These are phyloP conservation scores for Solanum sejunctum DNA, from an alignment of 257 asterid genomes.

Conservation along the genomic window DNA sequence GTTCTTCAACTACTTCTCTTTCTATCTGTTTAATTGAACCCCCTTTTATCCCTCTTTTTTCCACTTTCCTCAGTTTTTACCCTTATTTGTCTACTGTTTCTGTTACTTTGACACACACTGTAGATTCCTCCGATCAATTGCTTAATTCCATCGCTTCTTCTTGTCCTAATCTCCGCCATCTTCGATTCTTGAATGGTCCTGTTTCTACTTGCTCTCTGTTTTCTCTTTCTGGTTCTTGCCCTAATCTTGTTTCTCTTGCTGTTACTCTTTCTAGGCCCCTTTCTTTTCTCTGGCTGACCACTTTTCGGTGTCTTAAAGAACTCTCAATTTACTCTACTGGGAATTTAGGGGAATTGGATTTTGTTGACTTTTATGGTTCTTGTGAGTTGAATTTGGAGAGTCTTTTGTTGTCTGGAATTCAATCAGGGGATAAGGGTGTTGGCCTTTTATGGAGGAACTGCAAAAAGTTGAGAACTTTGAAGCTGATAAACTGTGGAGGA, in stretches of 20 bases:
- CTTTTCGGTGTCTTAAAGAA: constrained; percentile 26
- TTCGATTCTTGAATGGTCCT: constrained; percentile 28
- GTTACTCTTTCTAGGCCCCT: constrained; percentile 43
- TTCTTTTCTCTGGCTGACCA: constrained; percentile 31
- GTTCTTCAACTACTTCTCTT: constrained; percentile 54
- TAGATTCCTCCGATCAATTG: constrained; percentile 13
- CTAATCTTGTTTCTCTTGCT: constrained; percentile 36
- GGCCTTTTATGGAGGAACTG: constrained; percentile 52
- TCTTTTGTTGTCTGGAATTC: constrained; percentile 36
- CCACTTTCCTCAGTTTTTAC: constrained; percentile 35
- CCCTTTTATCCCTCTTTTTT: constrained; percentile 14
- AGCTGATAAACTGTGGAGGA: constrained; percentile 51
- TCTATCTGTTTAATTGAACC: constrained; percentile 25
- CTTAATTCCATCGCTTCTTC: constrained; percentile 28
- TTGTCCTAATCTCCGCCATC: constrained; percentile 43
- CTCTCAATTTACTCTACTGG: constrained; percentile 30
- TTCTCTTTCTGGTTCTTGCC: constrained; percentile 34
- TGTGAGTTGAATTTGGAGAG: constrained; percentile 36
- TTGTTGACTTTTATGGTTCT: not conserved
- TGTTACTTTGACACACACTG: constrained; percentile 1
- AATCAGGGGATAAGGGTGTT: constrained; percentile 36
- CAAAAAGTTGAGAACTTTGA: constrained; percentile 36
- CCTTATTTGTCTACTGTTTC: constrained; percentile 45
- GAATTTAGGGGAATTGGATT: not conserved
- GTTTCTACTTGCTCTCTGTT: constrained; percentile 24